Conservation (phyloP, 2,329 filamentous ascomycete genomes). For the Ophiostoma populinum region DNA sequence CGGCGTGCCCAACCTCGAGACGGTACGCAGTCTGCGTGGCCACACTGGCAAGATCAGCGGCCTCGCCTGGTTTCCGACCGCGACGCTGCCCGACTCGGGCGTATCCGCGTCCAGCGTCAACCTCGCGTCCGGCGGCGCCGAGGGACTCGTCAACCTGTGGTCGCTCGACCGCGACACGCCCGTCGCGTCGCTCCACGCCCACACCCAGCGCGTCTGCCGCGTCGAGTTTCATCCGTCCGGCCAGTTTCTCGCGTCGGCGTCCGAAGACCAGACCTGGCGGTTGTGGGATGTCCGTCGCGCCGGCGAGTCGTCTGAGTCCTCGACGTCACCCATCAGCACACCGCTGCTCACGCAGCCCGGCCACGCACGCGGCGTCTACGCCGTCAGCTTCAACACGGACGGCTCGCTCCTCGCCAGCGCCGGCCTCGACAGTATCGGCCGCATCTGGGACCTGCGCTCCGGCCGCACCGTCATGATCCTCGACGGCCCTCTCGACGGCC, state of each 20-base stretch:
- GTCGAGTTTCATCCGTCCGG: conserved; percentile 92
- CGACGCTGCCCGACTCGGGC: conserved; percentile 53
- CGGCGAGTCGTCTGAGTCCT: too few species aligned
- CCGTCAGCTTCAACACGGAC: conserved; percentile 77
- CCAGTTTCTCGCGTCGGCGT: conserved; percentile 76
- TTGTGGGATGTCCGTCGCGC: conserved; percentile 86
- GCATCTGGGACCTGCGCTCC: conserved; percentile 87
- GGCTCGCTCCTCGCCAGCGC: conserved; percentile 80
- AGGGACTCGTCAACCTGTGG: conserved; percentile 81
- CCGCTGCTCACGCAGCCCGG: conserved; percentile 49
- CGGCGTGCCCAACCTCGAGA: conserved; percentile 64
- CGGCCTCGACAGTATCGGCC: conserved; percentile 85
- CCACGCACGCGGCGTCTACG: conserved; percentile 83
- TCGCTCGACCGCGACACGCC: conserved; percentile 75
- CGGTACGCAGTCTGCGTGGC: conserved; percentile 58
- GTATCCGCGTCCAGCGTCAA: conserved; percentile 63
- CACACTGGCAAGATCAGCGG: conserved; percentile 85
- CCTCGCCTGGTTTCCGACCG: conserved; percentile 73
- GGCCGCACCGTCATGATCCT: conserved; percentile 92
- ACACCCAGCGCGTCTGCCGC: conserved; percentile 73
- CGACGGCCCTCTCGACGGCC: conserved; percentile 64
- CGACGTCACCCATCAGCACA: too few species aligned
- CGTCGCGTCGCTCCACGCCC: conserved; percentile 63
- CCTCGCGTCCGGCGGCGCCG: conserved; percentile 76
- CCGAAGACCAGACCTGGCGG: conserved; percentile 91